Evolutionary conservation across 768 basidiomycete genomes (phyloP), one percentile per base, ranked within the genome.

Genomic region (Mycena galericulata): DNA sequence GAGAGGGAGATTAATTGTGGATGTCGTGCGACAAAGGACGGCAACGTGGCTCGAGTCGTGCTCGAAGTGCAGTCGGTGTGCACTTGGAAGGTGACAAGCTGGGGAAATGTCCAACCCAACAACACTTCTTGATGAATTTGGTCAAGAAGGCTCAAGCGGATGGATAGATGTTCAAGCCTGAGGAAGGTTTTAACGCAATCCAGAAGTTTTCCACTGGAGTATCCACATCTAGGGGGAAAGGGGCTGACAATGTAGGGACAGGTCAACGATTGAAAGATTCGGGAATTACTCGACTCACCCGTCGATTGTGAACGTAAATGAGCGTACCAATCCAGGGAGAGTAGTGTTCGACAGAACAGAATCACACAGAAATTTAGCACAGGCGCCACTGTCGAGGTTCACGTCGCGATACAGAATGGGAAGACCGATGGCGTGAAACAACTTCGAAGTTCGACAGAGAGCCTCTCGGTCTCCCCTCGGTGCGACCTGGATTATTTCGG

Each of bases 381-480:
- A 36, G 8, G 29, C 12, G 2, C 0, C 14, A 7, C 24, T 41
- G 30, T 14, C 20, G 62, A 63, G 40, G 2, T 34, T 8, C 11
- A 63, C 62, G n/a, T 17, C 40, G 4, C 43, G 62, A 32, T 53
- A 53, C 51, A 63, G 36, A 47, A 58, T 12, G 2, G 38, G 55
- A 3, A 58, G 17, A 14, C 46, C 32, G 29, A 65, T 34, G 12
- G 18, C 38, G 36, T 65, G 46, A 40, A 65, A 65, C 26, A 49
- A 38, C 26, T 65, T 29, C 5, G 47, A 65, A 14, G 47, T 26
- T 14, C 49, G 26, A 30, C 55, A 65, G 14, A 65, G 27, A 22
- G 55, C n/a, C 15, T 22, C 18, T n/a, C 12, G 46, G 6, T 65
- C 64, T 34, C 20, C 10, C 2, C 1, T 26, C 0, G 46, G 32